These are phyloP conservation scores for Flaveria brownii DNA, from an alignment of 129 eudicot species.

Conservation along the genomic window DNA sequence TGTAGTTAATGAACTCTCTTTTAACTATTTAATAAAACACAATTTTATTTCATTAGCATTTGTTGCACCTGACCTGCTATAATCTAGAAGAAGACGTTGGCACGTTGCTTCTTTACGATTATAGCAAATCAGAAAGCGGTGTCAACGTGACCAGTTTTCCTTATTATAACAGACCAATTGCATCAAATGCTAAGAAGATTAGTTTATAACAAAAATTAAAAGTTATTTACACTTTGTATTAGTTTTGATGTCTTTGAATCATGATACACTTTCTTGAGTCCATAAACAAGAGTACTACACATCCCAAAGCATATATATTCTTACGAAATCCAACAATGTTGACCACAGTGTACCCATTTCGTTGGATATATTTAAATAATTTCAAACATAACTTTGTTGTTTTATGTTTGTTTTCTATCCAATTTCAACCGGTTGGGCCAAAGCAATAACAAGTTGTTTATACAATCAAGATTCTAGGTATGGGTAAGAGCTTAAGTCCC, in stretches of 20 bases:
- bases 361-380: not conserved
- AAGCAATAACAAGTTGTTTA: not conserved
- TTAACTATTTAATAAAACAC: too few relatives aligned
- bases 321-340: conserved; percentile 35
- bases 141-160: too few relatives aligned
- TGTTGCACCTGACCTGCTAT: too few relatives aligned
- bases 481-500: conserved; percentile 18
- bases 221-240: too few relatives aligned
- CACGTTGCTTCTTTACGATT: too few relatives aligned
- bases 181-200: too few relatives aligned
- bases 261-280: conserved; percentile 23
- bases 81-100: too few relatives aligned
- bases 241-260: conserved; percentile 3
- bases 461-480: conserved; percentile 18
- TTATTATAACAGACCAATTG: too few relatives aligned
- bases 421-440: conserved; percentile 7
- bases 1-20: too few relatives aligned
- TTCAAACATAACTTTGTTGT: conserved; percentile 16
- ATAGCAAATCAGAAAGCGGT: too few relatives aligned
- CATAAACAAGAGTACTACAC: conserved; percentile 27
- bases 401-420: conserved; percentile 26
- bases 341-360: conserved; percentile 35
- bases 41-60: too few relatives aligned
- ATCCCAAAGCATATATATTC: conserved; percentile 32
- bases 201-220: too few relatives aligned